Percentiles rank a stretch among this genome's conserved stretches.
These are phyloP conservation scores for Pseudogymnoascus verrucosus DNA, from an alignment of 2,329 filamentous ascomycete species.

Conservation along the genomic window DNA sequence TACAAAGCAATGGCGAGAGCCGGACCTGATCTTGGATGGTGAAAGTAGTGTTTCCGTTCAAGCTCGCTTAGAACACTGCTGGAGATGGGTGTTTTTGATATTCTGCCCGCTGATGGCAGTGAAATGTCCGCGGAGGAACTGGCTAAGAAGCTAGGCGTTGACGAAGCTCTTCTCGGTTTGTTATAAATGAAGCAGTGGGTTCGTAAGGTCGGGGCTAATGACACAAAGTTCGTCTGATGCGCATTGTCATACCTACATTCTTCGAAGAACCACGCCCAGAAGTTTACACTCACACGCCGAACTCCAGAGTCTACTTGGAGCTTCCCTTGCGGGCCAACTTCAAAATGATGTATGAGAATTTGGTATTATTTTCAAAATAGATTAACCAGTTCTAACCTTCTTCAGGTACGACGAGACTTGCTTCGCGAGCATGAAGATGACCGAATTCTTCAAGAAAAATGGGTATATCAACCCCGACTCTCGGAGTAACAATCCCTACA, in stretches of 20 bases:
- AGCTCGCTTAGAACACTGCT: conserved; percentile 16
- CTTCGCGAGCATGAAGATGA: conserved; percentile 15
- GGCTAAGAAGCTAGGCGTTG: conserved; percentile 18
- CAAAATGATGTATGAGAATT: conserved; percentile 16
- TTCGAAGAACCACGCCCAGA: conserved; percentile 18
- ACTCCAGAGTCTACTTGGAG: conserved; percentile 18
- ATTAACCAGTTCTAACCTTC: not conserved
- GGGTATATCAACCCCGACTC: conserved; percentile 19
- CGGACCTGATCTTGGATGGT: not conserved
- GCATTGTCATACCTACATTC: conserved; percentile 14
- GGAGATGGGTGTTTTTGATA: conserved; percentile 22
- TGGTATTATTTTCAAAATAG: not conserved
- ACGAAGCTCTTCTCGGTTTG: conserved; percentile 21
- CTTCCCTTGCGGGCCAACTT: conserved; percentile 17
- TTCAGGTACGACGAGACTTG: conserved; percentile 20
- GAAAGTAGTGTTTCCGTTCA: conserved; percentile 11
- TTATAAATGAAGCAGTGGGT: not conserved
- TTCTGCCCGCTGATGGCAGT: conserved; percentile 17
- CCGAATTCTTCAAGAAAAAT: conserved; percentile 19
- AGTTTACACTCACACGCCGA: conserved; percentile 20
- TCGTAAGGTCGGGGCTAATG: not conserved
- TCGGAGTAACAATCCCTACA: conserved; percentile 22
- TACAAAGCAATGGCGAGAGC: not conserved
- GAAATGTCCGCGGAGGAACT: conserved; percentile 15
- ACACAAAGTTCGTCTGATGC: conserved; percentile 20